phyloP scores from a whole-genome alignment of 2,329 filamentous ascomycete genomes.

The Drechslerella coelobrocha region DNA sequence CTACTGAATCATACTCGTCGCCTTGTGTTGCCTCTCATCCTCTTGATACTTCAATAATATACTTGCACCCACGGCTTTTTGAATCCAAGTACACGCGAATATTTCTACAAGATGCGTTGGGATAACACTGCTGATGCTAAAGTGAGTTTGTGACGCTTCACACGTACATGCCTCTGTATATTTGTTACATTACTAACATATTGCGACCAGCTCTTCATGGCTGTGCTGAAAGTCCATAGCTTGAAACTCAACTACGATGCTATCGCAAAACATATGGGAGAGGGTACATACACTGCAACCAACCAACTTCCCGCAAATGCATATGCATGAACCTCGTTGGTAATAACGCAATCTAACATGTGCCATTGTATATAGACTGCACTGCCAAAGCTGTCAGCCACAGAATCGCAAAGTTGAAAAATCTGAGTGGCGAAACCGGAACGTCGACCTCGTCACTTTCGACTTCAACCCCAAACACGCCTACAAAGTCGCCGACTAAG shows the following conservation, averaged over 20 bases:
- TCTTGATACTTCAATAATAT: background rate
- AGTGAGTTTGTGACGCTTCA: slow-evolving; percentile 29
- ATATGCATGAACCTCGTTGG: slow-evolving; percentile 17
- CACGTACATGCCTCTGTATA: background rate
- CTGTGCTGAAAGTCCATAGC: slow-evolving; percentile 54
- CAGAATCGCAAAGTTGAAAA: slow-evolving; percentile 54
- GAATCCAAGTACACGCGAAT: slow-evolving; percentile 15
- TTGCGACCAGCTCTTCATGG: slow-evolving; percentile 53
- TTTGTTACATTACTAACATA: slow-evolving; percentile 1
- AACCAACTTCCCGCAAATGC: background rate
- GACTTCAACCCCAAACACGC: slow-evolving; percentile 28
- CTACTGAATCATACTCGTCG: slow-evolving; percentile 11
- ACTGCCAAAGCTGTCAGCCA: slow-evolving; percentile 55
- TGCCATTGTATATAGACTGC: slow-evolving; percentile 38
- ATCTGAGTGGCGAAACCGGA: slow-evolving; percentile 27
- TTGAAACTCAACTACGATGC: slow-evolving; percentile 53
- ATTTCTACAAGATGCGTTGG: slow-evolving; percentile 53
- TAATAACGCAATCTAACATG: slow-evolving; percentile 4
- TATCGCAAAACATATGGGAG: slow-evolving; percentile 54
- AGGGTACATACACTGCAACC: slow-evolving; percentile 45
- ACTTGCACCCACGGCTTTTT: background rate
- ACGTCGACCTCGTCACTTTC: background rate
- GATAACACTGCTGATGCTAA: slow-evolving; percentile 55
- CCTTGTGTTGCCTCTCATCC: slow-evolving; percentile 31
- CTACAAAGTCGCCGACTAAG: slow-evolving; percentile 33